A percentile compares a stretch with the other conserved stretches of the same genome.
phyloP scores from a whole-genome alignment of 2,329 filamentous ascomycete species.

The Onygena corvina region DNA sequence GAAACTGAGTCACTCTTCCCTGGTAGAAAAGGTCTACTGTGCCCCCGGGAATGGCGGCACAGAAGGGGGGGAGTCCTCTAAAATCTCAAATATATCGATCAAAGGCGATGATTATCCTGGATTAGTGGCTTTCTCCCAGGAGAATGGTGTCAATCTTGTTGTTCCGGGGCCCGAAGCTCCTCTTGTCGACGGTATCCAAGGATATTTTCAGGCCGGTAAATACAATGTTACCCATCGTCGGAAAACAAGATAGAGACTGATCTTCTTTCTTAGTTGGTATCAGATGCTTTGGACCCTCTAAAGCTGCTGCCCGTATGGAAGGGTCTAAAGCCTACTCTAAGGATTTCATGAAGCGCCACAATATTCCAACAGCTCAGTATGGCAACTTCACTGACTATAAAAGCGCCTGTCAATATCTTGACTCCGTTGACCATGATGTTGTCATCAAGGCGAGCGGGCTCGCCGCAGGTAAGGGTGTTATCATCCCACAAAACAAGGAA shows the following conservation, averaged over 20 bases:
- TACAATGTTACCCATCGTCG: neutral
- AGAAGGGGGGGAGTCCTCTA: conserved; percentile 46
- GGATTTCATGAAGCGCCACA: conserved; percentile 88
- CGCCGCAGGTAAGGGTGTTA: conserved; percentile 89
- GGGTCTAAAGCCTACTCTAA: conserved; percentile 96
- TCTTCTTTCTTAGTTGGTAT: conserved; percentile 46
- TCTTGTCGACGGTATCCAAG: conserved; percentile 81
- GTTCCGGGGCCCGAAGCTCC: conserved; percentile 87
- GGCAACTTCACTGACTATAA: conserved; percentile 75
- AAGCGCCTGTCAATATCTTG: conserved; percentile 60
- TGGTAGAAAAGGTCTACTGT: conserved; percentile 60
- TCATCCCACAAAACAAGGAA: conserved; percentile 68
- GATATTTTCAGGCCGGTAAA: conserved; percentile 56
- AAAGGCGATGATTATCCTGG: conserved; percentile 64
- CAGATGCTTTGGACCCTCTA: conserved; percentile 72
- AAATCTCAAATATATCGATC: conserved; percentile 62
- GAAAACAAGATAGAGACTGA: neutral
- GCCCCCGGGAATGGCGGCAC: conserved; percentile 80
- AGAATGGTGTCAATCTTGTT: conserved; percentile 65
- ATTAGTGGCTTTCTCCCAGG: conserved; percentile 62
- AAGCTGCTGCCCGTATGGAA: conserved; percentile 77
- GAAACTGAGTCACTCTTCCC: conserved; percentile 75
- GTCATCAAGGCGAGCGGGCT: conserved; percentile 92
- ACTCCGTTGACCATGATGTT: conserved; percentile 56
- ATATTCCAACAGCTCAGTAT: conserved; percentile 83